Evolutionary conservation across 768 basidiomycete genomes (phyloP).

Genomic region (Thelephora ganbajun): DNA sequence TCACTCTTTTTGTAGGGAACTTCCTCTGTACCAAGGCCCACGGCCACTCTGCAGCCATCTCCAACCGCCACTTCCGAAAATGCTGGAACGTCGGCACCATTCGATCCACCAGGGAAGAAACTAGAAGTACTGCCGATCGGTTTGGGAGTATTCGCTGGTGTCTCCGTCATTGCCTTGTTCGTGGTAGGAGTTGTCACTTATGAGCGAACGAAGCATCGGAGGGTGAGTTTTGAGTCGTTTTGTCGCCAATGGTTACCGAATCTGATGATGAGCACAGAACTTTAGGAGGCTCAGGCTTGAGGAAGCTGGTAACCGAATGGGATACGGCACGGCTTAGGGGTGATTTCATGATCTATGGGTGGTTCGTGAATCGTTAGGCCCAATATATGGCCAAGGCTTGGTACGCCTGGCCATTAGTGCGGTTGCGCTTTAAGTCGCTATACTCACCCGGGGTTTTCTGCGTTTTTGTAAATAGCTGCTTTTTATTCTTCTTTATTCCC

Average conservation of each 20-base stretch:
- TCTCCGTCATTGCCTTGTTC: conserved; percentile 71
- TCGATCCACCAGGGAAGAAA: conserved; percentile 58
- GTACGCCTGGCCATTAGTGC: too few species aligned
- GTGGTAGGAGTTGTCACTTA: conserved; percentile 77
- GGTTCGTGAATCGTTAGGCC: too few species aligned
- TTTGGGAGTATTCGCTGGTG: conserved; percentile 72
- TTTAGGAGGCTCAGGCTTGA: conserved; percentile 66
- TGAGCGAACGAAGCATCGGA: conserved; percentile 79
- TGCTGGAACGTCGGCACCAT: conserved; percentile 23
- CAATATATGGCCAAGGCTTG: too few species aligned
- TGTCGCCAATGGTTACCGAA: neutral
- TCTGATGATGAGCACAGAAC: conserved; percentile 25
- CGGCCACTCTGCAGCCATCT: neutral
- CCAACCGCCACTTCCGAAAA: conserved; percentile 14
- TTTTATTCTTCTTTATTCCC: too few species aligned
- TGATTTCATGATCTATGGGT: too few species aligned
- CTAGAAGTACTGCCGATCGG: conserved; percentile 72
- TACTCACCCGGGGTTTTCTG: too few species aligned
- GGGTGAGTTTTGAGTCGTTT: conserved; percentile 28
- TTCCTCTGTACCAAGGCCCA: neutral
- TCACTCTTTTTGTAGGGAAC: neutral
- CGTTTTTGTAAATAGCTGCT: too few species aligned
- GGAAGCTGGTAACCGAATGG: conserved; percentile 42
- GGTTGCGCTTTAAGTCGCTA: too few species aligned
- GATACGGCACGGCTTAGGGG: conserved; percentile 30